Base-by-base conservation (phyloP, 345 rosid species). In the Aquilaria sinensis region DNA sequence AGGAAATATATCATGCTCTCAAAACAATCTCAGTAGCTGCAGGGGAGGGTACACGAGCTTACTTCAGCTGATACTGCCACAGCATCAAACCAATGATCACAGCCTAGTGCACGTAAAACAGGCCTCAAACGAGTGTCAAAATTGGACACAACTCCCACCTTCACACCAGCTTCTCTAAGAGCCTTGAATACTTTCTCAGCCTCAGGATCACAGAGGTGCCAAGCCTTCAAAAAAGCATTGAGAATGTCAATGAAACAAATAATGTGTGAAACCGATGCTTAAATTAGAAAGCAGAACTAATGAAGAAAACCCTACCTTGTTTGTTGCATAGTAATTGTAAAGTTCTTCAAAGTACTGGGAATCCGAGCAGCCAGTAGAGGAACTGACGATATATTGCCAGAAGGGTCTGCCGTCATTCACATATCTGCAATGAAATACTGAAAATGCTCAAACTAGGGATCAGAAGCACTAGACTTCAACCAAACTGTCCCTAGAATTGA, bases 31-130 rank as follows among this genome's bases (percentile, higher is more conserved):
- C 43, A 37, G 5, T 37, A 3, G 4, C 8, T 37, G 43, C 43
- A 37, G 60, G 57, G 30, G 51, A 58, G 56, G 59, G 60, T 7
- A 9, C 61, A 54, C 14, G 23, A 55, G 32, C 77, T 80, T 77
- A 90, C 99, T 74, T 94, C 99, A 74, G 99, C 99, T 64, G 99
- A 94, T 67, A 88, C 93, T 67, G 99, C 97, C 61, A 94, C 73
- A 46, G 96, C 99, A 64, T 94, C 99, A 60, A 94, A 94, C 99
- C 99, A 94, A 16, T 88, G 74, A 53, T 88, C 97, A 67, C 99
- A 94, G 67, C 76, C 79, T 56, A 94, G 68, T 71, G 96, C 97
- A 48, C 81, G 82, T 64, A 94, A 58, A n/a, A 94, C 70, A 45
- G 93, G 83, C 77, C 96, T 86, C 62, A 94, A 74, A 9, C 99